These are phyloP conservation scores for Craterostigma plantagineum DNA, from an alignment of 257 asterid genomes.

Conservation along the genomic window DNA sequence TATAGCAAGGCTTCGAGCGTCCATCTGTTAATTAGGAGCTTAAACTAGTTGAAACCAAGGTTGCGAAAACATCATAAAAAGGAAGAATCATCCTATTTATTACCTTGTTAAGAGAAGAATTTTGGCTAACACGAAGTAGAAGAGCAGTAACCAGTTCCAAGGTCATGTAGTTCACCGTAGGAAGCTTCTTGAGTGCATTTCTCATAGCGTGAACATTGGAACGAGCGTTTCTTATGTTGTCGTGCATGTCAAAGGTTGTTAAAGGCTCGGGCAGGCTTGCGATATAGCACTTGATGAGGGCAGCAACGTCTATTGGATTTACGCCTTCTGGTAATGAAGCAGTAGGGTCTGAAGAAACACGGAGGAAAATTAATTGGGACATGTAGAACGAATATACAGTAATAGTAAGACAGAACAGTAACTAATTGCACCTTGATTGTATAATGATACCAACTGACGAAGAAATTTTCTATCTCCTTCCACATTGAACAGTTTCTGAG, in stretches of 20 bases:
- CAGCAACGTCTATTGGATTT: slow-evolving; percentile 56
- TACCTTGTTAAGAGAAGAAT: slow-evolving; percentile 73
- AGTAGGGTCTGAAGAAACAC: slow-evolving; percentile 38
- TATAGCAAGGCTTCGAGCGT: slow-evolving; percentile 73
- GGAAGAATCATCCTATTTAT: background rate
- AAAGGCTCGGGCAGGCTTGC: slow-evolving; percentile 90
- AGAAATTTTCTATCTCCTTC: slow-evolving; percentile 68
- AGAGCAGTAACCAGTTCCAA: slow-evolving; percentile 74
- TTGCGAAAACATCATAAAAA: too few species aligned
- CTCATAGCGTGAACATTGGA: slow-evolving; percentile 47
- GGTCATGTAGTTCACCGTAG: slow-evolving; percentile 84
- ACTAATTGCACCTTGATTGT: slow-evolving; percentile 50
- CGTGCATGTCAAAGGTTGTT: slow-evolving; percentile 56
- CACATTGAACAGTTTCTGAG: slow-evolving; percentile 55
- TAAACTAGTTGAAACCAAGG: too few species aligned
- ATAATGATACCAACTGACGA: slow-evolving; percentile 50
- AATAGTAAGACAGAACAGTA: background rate
- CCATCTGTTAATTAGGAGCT: slow-evolving; percentile 73
- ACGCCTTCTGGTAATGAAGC: slow-evolving; percentile 62
- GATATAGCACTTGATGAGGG: slow-evolving; percentile 65
- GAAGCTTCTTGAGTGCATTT: slow-evolving; percentile 58
- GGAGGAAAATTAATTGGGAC: too few species aligned
- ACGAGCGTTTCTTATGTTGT: slow-evolving; percentile 55
- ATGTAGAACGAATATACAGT: too few species aligned
- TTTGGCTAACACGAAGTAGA: slow-evolving; percentile 65